These are phyloP conservation scores for Microbotryum violaceum DNA, from an alignment of 1,284 basidiomycete genomes.

Conservation along the genomic window DNA sequence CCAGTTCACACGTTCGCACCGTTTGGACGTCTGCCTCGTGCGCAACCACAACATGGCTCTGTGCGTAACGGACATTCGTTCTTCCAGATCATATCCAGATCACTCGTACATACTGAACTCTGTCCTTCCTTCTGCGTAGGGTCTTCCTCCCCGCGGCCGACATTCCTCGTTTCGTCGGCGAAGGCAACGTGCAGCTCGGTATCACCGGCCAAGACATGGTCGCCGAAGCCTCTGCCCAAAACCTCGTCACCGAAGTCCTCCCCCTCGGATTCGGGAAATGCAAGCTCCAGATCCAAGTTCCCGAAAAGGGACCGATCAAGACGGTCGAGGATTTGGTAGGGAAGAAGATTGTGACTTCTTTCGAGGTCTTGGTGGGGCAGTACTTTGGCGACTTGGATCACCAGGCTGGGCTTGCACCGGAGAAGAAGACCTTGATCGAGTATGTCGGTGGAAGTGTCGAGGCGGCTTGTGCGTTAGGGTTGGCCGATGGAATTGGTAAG, in stretches of 20 bases:
- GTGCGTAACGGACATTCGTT: conserved; percentile 45
- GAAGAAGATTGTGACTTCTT: conserved; percentile 87
- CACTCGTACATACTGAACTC: too few relatives aligned
- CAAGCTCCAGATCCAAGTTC: conserved; percentile 87
- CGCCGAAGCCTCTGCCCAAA: conserved; percentile 73
- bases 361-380: conserved; percentile 72
- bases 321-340: conserved; percentile 74
- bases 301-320: conserved; percentile 64
- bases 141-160: conserved; percentile 96
- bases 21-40: conserved; percentile 86
- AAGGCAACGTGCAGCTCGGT: conserved; percentile 85
- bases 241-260: conserved; percentile 69
- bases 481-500: conserved; percentile 80
- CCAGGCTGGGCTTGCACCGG: conserved; percentile 47
- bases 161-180: conserved; percentile 96
- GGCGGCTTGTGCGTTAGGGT: conserved; percentile 89
- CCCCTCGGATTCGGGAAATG: conserved; percentile 92
- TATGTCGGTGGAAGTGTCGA: conserved; percentile 97
- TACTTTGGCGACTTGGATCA: conserved; percentile 73
- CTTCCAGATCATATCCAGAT: too few relatives aligned
- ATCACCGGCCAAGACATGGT: conserved; percentile 98
- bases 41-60: conserved; percentile 89
- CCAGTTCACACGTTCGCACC: conserved; percentile 80
- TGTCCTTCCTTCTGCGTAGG: conserved; percentile 44
- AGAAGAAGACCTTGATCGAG: conserved; percentile 64